Evolutionary conservation across 140 eudicot species (phyloP).

Genomic region (Cichorium intybus): DNA sequence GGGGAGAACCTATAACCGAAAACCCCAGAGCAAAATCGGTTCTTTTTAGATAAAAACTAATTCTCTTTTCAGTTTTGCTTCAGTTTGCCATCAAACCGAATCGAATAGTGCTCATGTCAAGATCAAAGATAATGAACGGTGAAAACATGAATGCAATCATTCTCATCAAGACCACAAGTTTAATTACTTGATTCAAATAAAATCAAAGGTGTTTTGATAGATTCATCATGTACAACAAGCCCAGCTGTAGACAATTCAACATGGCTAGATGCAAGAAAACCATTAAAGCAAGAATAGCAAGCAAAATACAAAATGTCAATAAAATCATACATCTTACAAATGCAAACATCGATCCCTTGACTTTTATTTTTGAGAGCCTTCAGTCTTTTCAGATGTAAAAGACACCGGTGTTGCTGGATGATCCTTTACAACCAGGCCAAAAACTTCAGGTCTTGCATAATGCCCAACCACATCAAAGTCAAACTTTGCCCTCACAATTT

Average conservation of each 20-base stretch:
- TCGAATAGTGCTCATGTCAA: neutral
- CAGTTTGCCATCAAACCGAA: no score
- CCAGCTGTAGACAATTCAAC: neutral
- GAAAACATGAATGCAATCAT: neutral
- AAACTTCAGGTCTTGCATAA: constrained; percentile 87
- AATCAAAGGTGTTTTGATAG: neutral
- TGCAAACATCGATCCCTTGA: neutral
- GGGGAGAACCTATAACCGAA: no score
- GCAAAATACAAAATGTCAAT: neutral
- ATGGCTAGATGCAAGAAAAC: neutral
- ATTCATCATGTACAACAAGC: constrained; percentile 1
- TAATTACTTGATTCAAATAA: neutral
- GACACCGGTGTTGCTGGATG: constrained; percentile 64
- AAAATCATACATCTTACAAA: neutral
- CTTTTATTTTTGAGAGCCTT: constrained; percentile 37
- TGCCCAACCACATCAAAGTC: constrained; percentile 96
- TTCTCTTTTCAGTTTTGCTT: no score
- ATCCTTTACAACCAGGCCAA: constrained; percentile 74
- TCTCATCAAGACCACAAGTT: neutral
- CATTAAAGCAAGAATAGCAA: neutral
- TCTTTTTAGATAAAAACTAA: neutral
- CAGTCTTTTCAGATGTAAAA: constrained; percentile 54
- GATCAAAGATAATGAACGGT: neutral
- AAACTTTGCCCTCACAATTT: constrained; percentile 77
- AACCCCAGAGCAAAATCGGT: neutral